Base-by-base conservation (phyloP, 345 rosid species). In the Diplotaxis tenuifolia region DNA sequence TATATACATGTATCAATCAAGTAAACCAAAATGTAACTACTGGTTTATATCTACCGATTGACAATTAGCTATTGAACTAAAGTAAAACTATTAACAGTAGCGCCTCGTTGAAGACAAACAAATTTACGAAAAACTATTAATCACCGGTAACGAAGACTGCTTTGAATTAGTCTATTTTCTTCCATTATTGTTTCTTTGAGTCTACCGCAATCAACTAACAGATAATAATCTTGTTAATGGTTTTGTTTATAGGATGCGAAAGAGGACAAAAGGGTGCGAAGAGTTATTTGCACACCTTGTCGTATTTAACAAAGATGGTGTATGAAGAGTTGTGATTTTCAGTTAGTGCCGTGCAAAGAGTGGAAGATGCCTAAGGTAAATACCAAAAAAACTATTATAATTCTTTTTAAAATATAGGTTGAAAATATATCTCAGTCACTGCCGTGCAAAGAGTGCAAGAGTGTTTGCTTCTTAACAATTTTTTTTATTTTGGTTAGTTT, bases 241-340 rank as follows among this genome's bases (percentile, higher is more conserved):
- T 31, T 9, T 75, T 68, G 31, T 50, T 62, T 58, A 7, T 55
- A 25, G 7, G 66, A 19, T 5, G 28, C 83, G 42, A 65, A 81
- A 55, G 71, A 74, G 18, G 55, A 83, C 78, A 38, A 76, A 80
- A 76, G 67, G 50, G 61, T 60, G 38, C 38, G 38, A 32, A 32
- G 38, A 32, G 42, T 36, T 36, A 36, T 10, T 36, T 10, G 42
- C 42, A 1, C 10, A 36, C 42, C 42, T 36, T 36, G 14, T 9
- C 42, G 42, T 36, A 36, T 36, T 28, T 36, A 36, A 36, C 42
- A 36, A 36, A 36, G 42, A 36, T 9, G 42, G 42, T 11, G n/a
- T 36, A 11, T 36, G 42, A 36, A 36, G 42, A 36, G 42, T 36
- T 36, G 42, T 36, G 42, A 36, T 36, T 36, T 36, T 36, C 14